Evolutionary conservation across 2,329 filamentous ascomycete species (phyloP), one percentile per base, ranked within the genome.

Genomic region (Clarireedia sp.): DNA sequence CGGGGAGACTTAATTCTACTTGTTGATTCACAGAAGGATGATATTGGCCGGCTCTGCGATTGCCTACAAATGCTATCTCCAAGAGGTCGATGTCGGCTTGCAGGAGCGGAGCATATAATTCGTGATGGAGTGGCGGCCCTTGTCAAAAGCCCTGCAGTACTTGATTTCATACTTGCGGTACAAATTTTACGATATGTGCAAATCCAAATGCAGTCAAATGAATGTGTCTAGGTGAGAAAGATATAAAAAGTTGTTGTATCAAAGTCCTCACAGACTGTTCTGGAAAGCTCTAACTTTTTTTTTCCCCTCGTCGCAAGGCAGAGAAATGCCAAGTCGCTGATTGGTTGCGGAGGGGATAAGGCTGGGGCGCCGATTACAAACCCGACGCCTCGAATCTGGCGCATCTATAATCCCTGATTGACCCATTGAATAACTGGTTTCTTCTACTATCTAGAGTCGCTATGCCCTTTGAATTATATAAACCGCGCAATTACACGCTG

Each of bases 61-160:
- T 45, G 58, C 19, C 45, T 60, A n/a, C 57, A 53, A 24, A 50
- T 16, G 48, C 62, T 57, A 53, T 59, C 56, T 14, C 48, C 33
- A 10, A 66, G 49, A 26, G 52, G 48, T 44, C 58, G 55, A 52
- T 59, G 61, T 55, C 60, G 57, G 48, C 64, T 62, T 16, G 59
- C 51, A 48, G 63, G 63, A 23, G 63, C 54, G 33, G 65, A 62
- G 56, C 59, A 66, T 54, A 63, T 19, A 41, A 66, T 59, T 57
- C 66, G 61, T 51, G 58, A 64, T 40, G 63, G 60, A 48, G 62
- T 62, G 53, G 63, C 60, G 49, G 64, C 66, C 62, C 65, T 68
- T 33, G 55, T 63, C 24, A 69, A 59, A 58, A 68, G 62, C 47
- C 60, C 57, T 57, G 67, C 63, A 55, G 65, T 65, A 26, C 65